These are phyloP conservation scores for Aureobasidium pullulans DNA, from an alignment of 2,329 filamentous ascomycete genomes.

Conservation along the genomic window DNA sequence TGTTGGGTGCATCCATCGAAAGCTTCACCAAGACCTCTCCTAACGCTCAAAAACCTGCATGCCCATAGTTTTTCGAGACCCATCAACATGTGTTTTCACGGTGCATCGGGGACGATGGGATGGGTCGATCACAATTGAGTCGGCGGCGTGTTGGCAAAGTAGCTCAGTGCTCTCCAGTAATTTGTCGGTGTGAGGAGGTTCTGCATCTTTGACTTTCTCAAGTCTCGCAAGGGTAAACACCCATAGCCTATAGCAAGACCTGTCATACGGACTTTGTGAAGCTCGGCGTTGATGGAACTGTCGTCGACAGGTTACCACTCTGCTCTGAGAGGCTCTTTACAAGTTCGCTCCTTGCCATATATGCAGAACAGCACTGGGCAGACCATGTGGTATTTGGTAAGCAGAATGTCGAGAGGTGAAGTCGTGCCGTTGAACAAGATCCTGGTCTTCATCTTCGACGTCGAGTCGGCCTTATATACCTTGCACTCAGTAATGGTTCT, in stretches of 20 bases:
- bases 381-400: conserved; percentile 73
- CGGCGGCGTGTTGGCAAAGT: conserved; percentile 67
- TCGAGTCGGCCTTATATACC: too few relatives aligned
- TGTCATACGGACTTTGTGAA: conserved; percentile 75
- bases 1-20: conserved; percentile 36
- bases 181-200: conserved; percentile 72
- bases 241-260: conserved; percentile 80
- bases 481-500: too few relatives aligned
- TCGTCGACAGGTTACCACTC: conserved; percentile 58
- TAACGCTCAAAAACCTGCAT: conserved; percentile 63
- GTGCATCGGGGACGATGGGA: conserved; percentile 42
- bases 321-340: conserved; percentile 57
- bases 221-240: conserved; percentile 74
- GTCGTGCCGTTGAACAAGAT: conserved; percentile 52
- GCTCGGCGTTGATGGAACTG: conserved; percentile 57
- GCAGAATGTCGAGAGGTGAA: conserved; percentile 68
- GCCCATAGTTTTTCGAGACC: conserved; percentile 73
- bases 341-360: conserved; percentile 65
- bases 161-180: conserved; percentile 75
- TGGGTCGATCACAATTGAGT: conserved; percentile 42
- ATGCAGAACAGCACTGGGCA: conserved; percentile 85
- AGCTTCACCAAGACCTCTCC: conserved; percentile 66
- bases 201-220: conserved; percentile 56
- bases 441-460: too few relatives aligned
- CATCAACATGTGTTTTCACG: conserved; percentile 59